Conservation (phyloP, 768 basidiomycete species). For the Xerocomellus dryophilus region DNA sequence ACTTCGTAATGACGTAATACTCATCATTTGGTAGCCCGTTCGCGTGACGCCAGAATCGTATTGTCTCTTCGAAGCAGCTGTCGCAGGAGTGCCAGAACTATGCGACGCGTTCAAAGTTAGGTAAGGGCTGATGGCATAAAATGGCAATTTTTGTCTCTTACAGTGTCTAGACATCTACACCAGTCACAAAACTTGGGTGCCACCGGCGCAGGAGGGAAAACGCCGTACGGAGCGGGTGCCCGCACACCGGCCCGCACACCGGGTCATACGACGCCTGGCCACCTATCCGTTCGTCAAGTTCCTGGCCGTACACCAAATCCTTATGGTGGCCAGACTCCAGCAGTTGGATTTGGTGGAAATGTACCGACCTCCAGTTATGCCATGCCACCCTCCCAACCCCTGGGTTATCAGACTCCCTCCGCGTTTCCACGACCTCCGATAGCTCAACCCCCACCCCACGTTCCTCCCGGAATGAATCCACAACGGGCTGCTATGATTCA, state of each 20-base stretch:
- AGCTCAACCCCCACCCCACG: conserved; percentile 41
- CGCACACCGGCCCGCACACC: conserved; percentile 75
- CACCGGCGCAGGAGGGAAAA: conserved; percentile 62
- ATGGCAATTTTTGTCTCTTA: conserved; percentile 4
- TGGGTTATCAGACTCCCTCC: conserved; percentile 41
- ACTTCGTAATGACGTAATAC: not conserved
- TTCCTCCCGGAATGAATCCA: conserved; percentile 63
- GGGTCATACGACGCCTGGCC: conserved; percentile 78
- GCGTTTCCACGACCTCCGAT: conserved; percentile 39
- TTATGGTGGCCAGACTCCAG: conserved; percentile 50
- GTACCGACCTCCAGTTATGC: conserved; percentile 29
- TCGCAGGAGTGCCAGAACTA: conserved; percentile 86
- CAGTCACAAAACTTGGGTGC: conserved; percentile 65
- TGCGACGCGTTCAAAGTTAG: conserved; percentile 97
- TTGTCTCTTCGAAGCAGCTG: conserved; percentile 85
- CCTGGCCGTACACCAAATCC: conserved; percentile 77
- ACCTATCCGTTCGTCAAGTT: conserved; percentile 67
- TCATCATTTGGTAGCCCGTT: conserved; percentile 55
- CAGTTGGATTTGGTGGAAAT: conserved; percentile 29
- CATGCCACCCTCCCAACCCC: conserved; percentile 33
- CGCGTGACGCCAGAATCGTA: conserved; percentile 87
- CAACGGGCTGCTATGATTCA: conserved; percentile 67
- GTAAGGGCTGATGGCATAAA: conserved; percentile 34
- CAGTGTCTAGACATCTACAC: conserved; percentile 59
- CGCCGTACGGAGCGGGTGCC: conserved; percentile 72